Base-by-base conservation (phyloP, 345 rosid species). In the Camelina hispida region DNA sequence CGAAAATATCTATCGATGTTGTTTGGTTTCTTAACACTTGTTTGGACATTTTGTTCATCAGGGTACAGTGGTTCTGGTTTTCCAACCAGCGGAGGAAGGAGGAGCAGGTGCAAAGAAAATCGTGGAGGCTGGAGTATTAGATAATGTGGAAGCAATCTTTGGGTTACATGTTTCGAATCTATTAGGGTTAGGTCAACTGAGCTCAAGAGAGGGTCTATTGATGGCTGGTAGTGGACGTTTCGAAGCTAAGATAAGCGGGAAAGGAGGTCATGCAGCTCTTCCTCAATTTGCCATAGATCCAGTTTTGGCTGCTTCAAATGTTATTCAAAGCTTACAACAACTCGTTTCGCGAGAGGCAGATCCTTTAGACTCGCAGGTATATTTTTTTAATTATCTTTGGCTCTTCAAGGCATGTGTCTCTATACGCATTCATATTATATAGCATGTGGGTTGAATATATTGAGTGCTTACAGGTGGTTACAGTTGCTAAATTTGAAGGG, bases 31-130 rank as follows among this genome's bases (percentile, higher is more conserved):
- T 54, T 50, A 50, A 8, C 7, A 38, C 16, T 64, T 78, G 43
- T 20, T 8, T n/a, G 56, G 10, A 54, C 23, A 1, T 5, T 47
- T 76, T 16, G 32, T 62, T 42, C 46, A 57, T 62, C 78, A 91
- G 97, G 97, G 94, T 22, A 93, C 97, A 3, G 83, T 89, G 37
- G 82, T 85, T 69, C 88, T 89, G 16, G 79, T 93, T 34, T 93
- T 93, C 52, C 98, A 93, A 79, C 98, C 97, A 38, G 97, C 90
- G 20, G 97, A 93, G 83, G 98, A 93, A 86, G 96, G 92, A 48
- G 82, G 85, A 11, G 93, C 85, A n/a, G 97, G 96, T 28, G 96
- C 97, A 11, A 87, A 86, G 83, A 76, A 71, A 62, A 85, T 93
- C 84, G 48, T 87, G 30, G 90, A 87, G 43, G 84, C 83, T 5